phyloP scores from a whole-genome alignment of 75 land plant species.

The Picea sitchensis region DNA sequence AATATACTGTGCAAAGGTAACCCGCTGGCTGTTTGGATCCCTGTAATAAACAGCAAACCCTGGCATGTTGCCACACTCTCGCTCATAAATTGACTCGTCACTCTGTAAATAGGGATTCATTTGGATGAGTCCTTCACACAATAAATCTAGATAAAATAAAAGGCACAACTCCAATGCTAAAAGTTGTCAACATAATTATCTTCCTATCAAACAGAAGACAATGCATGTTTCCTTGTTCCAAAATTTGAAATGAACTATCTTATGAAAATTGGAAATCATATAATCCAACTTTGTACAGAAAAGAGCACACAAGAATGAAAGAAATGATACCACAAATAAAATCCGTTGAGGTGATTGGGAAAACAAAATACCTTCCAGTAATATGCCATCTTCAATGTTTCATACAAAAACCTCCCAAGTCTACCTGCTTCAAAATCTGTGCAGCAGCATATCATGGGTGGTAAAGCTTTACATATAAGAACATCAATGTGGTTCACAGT shows the following conservation, averaged over 20 bases:
- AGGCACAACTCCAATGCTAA: neutral
- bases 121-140: neutral
- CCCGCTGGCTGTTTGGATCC: constrained; percentile 86
- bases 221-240: neutral
- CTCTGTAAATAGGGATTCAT: constrained; percentile 47
- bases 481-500: constrained; percentile 95
- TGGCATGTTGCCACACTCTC: constrained; percentile 98
- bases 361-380: constrained; percentile 81
- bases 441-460: constrained; percentile 98
- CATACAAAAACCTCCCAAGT: constrained; percentile 87
- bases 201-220: neutral
- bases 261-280: neutral
- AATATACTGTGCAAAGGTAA: constrained; percentile 81
- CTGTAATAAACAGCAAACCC: constrained; percentile 92
- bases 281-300: neutral
- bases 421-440: constrained; percentile 97
- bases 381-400: constrained; percentile 92
- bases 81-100: constrained; percentile 86
- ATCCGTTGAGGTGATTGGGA: neutral
- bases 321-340: neutral
- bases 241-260: neutral
- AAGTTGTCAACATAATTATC: neutral
- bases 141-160: constrained; percentile 8
- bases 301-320: neutral
- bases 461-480: constrained; percentile 89